Base-by-base conservation (phyloP, 1,284 basidiomycete genomes). In the Schizophyllum amplum region DNA sequence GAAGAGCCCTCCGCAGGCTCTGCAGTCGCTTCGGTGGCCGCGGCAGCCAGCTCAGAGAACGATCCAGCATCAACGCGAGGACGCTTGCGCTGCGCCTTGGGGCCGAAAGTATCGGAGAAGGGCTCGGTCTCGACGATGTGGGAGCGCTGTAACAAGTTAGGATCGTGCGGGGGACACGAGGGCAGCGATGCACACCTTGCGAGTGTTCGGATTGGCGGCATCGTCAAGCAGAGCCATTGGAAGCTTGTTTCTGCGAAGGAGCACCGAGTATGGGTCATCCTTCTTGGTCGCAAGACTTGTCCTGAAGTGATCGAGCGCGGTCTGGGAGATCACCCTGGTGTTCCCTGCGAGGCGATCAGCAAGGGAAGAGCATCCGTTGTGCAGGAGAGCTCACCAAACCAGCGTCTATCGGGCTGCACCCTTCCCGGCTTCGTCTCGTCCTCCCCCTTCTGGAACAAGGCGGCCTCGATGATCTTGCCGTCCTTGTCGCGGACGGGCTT, bases 271-370 rank as follows among this genome's bases (percentile, higher is more conserved):
- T 0, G 95, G 95, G 68, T 98, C 94, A 71, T 91, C 81, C 66
- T 92, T 91, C 70, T 86, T 93, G 13, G 81, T 75, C 27, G 82
- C 79, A 52, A 98, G 79, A 62, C 90, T 93, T 13, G 90, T 92
- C 54, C 94, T 78, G 75, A 98, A 97, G 71, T 96, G 94, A 67
- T 98, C 94, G 66, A 98, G 74, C 5, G 94, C 94, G 47, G 83
- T 90, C 69, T 98, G 94, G n/a, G 92, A 94, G 69, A 99, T 98
- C 54, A 98, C 96, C 67, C 97, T 81, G 11, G 97, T 99, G 75
- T 99, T 99, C 52, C 95, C 92, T 94, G 62, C 33, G 51, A 47
- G 57, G 17, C 25, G 25, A 21, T 24, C 20, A 53, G 5, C 52
- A 47, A 25, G 60, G 33, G 21, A 52, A 57, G 51, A 48, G 25